These are phyloP conservation scores for Ilyonectria mors-panacis DNA, from an alignment of 2,329 filamentous ascomycete genomes.

Conservation along the genomic window DNA sequence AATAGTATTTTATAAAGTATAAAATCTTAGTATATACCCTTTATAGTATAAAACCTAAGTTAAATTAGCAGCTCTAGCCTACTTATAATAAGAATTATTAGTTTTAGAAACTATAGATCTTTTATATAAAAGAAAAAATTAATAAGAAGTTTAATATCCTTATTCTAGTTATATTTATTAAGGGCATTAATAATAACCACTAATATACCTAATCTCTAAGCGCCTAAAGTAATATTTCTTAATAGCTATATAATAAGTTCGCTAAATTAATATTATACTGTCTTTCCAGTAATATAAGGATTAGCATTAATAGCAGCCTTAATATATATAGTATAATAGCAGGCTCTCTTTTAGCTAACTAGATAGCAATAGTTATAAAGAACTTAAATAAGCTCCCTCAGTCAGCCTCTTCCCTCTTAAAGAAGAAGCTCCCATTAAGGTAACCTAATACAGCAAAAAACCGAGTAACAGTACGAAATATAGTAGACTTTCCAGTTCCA, in stretches of 20 bases:
- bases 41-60: too few species aligned
- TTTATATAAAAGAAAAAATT: not conserved
- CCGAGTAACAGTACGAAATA: too few species aligned
- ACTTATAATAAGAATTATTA: not conserved
- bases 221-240: too few species aligned
- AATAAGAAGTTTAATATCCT: not conserved
- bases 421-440: too few species aligned
- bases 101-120: not conserved
- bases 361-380: not conserved
- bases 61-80: not conserved
- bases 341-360: not conserved
- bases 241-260: not conserved
- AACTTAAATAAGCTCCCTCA: too few species aligned
- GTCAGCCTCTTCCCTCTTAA: too few species aligned
- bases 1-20: too few species aligned
- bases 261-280: not conserved
- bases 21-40: too few species aligned
- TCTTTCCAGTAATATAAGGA: not conserved
- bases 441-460: too few species aligned
- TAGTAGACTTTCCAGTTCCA: too few species aligned
- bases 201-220: not conserved
- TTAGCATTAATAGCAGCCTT: not conserved
- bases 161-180: not conserved
- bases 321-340: not conserved
- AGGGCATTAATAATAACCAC: not conserved